Percentiles rank a stretch among this genome's conserved stretches.
These are phyloP conservation scores for Olyra latifolia DNA, from an alignment of 176 grass and related monocot species.

Conservation along the genomic window DNA sequence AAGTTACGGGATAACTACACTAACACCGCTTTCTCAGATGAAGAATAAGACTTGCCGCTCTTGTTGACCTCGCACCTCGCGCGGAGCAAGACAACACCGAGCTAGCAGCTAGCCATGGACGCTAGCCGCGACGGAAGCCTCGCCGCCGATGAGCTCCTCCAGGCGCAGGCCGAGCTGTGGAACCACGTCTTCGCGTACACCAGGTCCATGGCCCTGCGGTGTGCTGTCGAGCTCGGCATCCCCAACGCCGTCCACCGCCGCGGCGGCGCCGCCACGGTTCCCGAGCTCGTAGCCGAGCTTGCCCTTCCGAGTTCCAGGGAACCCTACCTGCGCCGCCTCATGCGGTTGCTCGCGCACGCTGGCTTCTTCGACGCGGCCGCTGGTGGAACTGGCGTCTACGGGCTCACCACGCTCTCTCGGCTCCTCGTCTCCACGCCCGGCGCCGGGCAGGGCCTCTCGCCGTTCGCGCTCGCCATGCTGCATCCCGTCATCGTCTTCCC, in stretches of 20 bases:
- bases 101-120: constrained; percentile 25
- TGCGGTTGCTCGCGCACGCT: constrained; percentile 50
- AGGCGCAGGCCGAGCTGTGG: constrained; percentile 54
- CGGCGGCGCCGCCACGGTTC: constrained; percentile 22
- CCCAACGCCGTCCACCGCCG: constrained; percentile 50
- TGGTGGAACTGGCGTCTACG: not conserved
- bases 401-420: constrained; percentile 45
- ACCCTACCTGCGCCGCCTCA: constrained; percentile 46
- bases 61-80: not conserved
- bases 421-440: constrained; percentile 37
- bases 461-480: constrained; percentile 54
- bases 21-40: not conserved
- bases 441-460: constrained; percentile 29
- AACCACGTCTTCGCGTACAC: constrained; percentile 57
- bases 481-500: constrained; percentile 47
- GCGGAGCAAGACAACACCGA: not conserved
- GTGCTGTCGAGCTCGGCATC: constrained; percentile 61
- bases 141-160: constrained; percentile 28
- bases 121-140: not conserved
- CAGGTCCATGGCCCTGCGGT: constrained; percentile 68
- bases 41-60: not conserved
- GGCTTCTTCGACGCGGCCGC: constrained; percentile 40
- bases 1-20: too few species aligned
- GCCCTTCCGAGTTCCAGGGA: constrained; percentile 34
- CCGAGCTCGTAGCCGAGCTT: constrained; percentile 42